phyloP scores from a whole-genome alignment of 2,329 filamentous ascomycete species.

The Xylaria digitata region DNA sequence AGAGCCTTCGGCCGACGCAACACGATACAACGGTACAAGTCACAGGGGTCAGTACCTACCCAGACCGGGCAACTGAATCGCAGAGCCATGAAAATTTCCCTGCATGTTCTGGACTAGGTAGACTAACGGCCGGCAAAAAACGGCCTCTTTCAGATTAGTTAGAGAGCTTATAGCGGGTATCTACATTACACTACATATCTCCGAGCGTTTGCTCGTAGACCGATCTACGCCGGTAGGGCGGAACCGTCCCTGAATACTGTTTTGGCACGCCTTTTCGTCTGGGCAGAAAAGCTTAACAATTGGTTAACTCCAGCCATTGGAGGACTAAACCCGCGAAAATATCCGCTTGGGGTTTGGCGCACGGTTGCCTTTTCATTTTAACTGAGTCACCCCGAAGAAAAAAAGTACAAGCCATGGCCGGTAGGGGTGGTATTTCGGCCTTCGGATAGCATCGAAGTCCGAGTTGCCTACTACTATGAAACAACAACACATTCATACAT shows the following conservation, averaged over 20 bases:
- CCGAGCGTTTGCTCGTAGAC: too few species aligned
- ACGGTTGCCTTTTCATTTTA: too few species aligned
- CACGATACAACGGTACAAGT: background rate
- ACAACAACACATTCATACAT: too few species aligned
- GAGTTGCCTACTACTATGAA: background rate
- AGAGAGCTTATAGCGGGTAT: too few species aligned
- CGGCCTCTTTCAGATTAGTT: too few species aligned
- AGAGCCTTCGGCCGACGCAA: conserved; percentile 17
- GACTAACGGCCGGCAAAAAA: too few species aligned
- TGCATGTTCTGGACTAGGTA: too few species aligned
- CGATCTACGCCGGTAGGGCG: too few species aligned
- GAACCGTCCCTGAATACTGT: too few species aligned
- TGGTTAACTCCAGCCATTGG: background rate
- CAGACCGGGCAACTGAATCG: conserved; percentile 13
- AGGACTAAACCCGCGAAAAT: background rate
- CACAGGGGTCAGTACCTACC: conserved; percentile 7
- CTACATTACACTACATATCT: too few species aligned
- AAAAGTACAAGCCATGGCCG: too few species aligned
- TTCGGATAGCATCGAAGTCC: conserved; percentile 22
- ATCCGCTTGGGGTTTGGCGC: background rate
- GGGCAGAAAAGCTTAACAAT: background rate
- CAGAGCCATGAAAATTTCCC: conserved; percentile 1
- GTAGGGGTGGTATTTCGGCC: background rate
- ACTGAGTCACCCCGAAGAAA: background rate
- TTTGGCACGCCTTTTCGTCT: too few species aligned